Conservation (phyloP, 73 alveolate species). For the Symbiodinium pilosum region DNA sequence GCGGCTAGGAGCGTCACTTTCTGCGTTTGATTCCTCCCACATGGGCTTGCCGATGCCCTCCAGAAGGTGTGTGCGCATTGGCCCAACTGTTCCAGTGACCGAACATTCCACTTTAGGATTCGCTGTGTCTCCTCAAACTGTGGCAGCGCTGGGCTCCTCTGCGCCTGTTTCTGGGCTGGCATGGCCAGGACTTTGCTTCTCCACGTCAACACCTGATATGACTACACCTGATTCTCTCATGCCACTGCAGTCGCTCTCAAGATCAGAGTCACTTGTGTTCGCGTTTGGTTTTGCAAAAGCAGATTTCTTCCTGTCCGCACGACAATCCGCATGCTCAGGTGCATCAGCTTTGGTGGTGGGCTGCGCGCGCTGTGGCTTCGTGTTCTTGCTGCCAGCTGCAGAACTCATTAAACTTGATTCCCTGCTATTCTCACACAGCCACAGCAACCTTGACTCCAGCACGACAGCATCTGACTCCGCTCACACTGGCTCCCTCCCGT, state of each 20-base stretch:
- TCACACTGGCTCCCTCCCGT: background rate
- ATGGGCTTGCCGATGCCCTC: background rate
- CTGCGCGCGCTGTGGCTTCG: background rate
- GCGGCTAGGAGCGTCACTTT: background rate
- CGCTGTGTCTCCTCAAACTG: background rate
- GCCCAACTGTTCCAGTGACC: background rate
- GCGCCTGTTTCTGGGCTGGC: background rate
- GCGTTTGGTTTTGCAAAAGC: background rate
- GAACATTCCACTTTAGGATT: background rate
- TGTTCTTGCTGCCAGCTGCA: background rate
- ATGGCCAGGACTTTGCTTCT: slow-evolving; percentile 30
- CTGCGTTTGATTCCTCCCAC: background rate
- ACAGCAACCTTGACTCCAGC: background rate
- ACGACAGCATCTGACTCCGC: background rate
- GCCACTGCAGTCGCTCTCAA: background rate
- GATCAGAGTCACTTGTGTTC: background rate
- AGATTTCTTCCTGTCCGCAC: background rate
- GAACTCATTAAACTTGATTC: background rate
- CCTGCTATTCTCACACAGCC: background rate
- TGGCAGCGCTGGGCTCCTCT: background rate
- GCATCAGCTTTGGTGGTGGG: background rate
- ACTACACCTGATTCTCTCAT: background rate
- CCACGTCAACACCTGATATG: background rate
- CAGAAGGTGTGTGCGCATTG: background rate
- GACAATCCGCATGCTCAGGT: background rate